Percentiles rank a stretch among this genome's conserved stretches.
Conservation (phyloP, 352 stramenopile genomes). For the Bremia lactucae region DNA sequence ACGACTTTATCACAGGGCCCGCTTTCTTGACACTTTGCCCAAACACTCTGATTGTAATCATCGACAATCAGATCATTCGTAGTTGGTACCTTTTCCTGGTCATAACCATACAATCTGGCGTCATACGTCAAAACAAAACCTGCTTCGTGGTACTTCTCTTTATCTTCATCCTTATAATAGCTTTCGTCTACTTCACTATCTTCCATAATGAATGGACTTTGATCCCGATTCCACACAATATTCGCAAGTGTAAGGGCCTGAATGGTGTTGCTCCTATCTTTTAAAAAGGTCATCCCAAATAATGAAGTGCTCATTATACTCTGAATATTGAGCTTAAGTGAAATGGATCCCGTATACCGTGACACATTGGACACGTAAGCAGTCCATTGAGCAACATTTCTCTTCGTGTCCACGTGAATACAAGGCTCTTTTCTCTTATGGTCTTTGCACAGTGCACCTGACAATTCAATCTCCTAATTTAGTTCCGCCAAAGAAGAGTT, state of each 20-base stretch:
- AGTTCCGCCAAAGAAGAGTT: conserved; percentile 4
- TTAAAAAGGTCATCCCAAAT: not conserved
- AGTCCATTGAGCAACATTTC: conserved; percentile 42
- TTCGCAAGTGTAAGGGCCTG: conserved; percentile 22
- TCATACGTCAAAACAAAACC: conserved; percentile 67
- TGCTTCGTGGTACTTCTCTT: conserved; percentile 17
- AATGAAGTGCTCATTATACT: conserved; percentile 38
- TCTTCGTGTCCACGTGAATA: conserved; percentile 50
- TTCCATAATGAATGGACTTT: conserved; percentile 7
- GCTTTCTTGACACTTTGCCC: conserved; percentile 42
- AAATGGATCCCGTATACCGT: conserved; percentile 45
- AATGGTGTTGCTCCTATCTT: conserved; percentile 11
- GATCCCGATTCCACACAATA: conserved; percentile 16
- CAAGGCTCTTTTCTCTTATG: conserved; percentile 28
- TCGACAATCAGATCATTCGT: conserved; percentile 39
- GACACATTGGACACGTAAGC: conserved; percentile 68
- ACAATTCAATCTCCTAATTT: conserved; percentile 43
- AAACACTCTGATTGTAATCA: conserved; percentile 70
- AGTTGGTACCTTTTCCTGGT: conserved; percentile 25
- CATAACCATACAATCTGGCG: conserved; percentile 51
- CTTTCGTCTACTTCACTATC: conserved; percentile 3
- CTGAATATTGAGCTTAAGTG: conserved; percentile 40
- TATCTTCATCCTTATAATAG: conserved; percentile 8
- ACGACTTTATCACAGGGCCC: conserved; percentile 34
- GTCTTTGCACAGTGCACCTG: conserved; percentile 40